A percentile compares a stretch with the other conserved stretches of the same genome.
These are phyloP conservation scores for Sphagnum tenellum DNA, from an alignment of 225 moss, liverwort and hornwort genomes.

Conservation along the genomic window DNA sequence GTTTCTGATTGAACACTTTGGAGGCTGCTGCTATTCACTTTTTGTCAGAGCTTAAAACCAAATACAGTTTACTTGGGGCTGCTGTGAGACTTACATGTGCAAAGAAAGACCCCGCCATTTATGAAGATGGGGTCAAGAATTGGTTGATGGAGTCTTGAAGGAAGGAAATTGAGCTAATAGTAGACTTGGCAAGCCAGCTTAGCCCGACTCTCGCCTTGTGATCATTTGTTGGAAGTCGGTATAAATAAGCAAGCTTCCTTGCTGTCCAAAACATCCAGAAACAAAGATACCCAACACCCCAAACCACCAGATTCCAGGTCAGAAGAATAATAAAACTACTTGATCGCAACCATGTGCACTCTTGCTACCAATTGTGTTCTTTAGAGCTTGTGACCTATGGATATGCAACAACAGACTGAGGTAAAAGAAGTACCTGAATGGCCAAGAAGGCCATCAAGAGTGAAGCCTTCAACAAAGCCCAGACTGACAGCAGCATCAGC, in stretches of 20 bases:
- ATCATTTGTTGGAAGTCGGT: slow-evolving; percentile 80
- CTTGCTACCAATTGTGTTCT: no score
- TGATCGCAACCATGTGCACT: neutral
- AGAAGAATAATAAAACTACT: neutral
- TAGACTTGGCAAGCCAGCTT: slow-evolving; percentile 82
- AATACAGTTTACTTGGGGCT: no score
- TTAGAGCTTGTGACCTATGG: no score
- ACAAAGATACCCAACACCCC: neutral
- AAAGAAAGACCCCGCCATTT: no score
- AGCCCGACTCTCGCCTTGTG: slow-evolving; percentile 89
- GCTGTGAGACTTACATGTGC: no score
- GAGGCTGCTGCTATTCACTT: no score
- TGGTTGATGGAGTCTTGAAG: slow-evolving; percentile 49
- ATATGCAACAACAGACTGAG: neutral
- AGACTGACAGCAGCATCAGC: slow-evolving; percentile 71
- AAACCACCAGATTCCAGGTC: neutral
- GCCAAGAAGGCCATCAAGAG: slow-evolving; percentile 81
- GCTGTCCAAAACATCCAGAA: slow-evolving; percentile 26
- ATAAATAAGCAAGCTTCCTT: slow-evolving; percentile 91
- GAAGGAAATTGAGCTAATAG: slow-evolving; percentile 48
- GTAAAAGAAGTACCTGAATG: slow-evolving; percentile 53
- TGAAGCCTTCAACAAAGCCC: slow-evolving; percentile 68
- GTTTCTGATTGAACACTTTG: no score
- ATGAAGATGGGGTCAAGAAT: slow-evolving; percentile 18
- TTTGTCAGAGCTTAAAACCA: no score